phyloP scores from a whole-genome alignment of 2,329 filamentous ascomycete species.

The Zalaria sp. region DNA sequence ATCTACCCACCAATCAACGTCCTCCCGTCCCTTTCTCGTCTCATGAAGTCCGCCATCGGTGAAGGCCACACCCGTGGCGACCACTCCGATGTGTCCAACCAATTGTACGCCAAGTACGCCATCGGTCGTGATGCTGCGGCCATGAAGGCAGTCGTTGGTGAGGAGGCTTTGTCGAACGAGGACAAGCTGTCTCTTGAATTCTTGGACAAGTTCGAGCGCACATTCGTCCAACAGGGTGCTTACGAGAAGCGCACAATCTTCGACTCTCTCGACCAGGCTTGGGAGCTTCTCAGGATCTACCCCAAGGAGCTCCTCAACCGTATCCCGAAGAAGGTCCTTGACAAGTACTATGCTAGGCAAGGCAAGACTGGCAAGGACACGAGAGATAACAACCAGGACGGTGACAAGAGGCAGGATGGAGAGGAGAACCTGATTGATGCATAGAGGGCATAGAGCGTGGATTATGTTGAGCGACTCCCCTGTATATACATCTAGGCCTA shows the following conservation, averaged over 20 bases:
- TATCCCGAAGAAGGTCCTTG: constrained; percentile 39
- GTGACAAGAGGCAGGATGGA: constrained; percentile 17
- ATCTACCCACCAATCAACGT: constrained; percentile 99
- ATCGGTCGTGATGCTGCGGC: constrained; percentile 95
- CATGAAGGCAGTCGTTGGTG: constrained; percentile 99
- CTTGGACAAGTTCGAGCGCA: constrained; percentile 93
- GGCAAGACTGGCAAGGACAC: constrained; percentile 29
- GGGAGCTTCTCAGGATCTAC: constrained; percentile 92
- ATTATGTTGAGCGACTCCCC: no score
- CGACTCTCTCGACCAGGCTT: constrained; percentile 90
- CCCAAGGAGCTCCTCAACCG: constrained; percentile 97
- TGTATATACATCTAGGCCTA: no score
- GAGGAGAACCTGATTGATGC: constrained; percentile 11
- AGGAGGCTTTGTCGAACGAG: constrained; percentile 88
- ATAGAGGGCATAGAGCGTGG: no score
- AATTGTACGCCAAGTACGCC: constrained; percentile 98
- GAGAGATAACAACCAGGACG: constrained; percentile 27
- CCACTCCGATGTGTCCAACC: constrained; percentile 96
- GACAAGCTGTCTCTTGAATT: constrained; percentile 98
- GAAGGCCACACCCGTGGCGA: constrained; percentile 94
- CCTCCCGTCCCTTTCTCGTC: constrained; percentile 88
- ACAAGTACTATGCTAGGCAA: constrained; percentile 35
- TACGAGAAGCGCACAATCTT: constrained; percentile 88
- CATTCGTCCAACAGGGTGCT: constrained; percentile 80
- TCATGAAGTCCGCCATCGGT: constrained; percentile 99